Conservation (phyloP, 192 early-diverging fungal genomes). For the Entomortierella lignicola region DNA sequence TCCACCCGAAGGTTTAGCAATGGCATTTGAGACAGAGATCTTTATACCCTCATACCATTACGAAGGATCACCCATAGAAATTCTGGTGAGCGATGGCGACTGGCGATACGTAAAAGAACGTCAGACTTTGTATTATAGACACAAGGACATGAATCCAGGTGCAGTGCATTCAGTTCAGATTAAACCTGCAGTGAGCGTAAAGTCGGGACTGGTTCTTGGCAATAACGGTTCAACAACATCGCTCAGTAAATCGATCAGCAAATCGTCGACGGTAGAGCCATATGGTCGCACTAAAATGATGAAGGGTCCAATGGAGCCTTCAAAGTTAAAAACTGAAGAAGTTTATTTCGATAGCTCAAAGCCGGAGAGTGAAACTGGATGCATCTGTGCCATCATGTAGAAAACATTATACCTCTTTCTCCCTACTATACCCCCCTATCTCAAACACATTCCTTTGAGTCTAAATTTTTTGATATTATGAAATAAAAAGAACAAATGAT, state of each 20-base stretch:
- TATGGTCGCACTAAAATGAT: slow-evolving; percentile 8
- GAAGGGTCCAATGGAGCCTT: slow-evolving; percentile 11
- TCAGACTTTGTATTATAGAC: slow-evolving; percentile 75
- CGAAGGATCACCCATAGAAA: slow-evolving; percentile 56
- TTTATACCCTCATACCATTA: slow-evolving; percentile 84
- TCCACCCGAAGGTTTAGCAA: slow-evolving; percentile 24
- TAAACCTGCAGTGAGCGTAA: slow-evolving; percentile 6
- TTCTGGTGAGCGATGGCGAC: slow-evolving; percentile 74
- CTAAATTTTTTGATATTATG: background rate
- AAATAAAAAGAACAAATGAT: background rate
- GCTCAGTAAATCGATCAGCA: slow-evolving; percentile 6
- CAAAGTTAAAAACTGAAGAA: slow-evolving; percentile 25
- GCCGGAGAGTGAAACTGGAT: slow-evolving; percentile 36
- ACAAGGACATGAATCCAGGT: slow-evolving; percentile 43
- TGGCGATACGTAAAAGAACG: slow-evolving; percentile 74
- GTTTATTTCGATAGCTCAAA: slow-evolving; percentile 11
- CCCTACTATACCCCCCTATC: background rate
- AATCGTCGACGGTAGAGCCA: background rate
- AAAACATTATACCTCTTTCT: background rate
- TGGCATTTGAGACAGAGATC: slow-evolving; percentile 69
- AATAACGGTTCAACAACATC: slow-evolving; percentile 12
- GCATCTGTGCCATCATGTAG: slow-evolving; percentile 46
- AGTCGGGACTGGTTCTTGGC: background rate
- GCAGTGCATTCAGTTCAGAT: slow-evolving; percentile 44
- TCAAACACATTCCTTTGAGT: background rate